phyloP scores from a whole-genome alignment of 2,329 filamentous ascomycete genomes.

The Aspergillus latus region DNA sequence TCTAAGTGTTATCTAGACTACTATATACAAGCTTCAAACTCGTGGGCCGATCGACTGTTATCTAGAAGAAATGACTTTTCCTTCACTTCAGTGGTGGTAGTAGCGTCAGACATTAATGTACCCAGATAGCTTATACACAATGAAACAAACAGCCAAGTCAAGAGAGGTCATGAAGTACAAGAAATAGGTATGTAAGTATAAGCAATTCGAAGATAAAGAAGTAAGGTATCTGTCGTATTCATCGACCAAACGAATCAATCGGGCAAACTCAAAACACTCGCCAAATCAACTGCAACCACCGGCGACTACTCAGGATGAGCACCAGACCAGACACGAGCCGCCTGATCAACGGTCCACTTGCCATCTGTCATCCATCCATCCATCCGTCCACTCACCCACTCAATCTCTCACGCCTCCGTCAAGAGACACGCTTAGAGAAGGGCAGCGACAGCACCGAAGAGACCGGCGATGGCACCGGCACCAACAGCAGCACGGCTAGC shows the following conservation, averaged over 20 bases:
- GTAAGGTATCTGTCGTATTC: slow-evolving; percentile 14
- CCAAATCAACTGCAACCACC: background rate
- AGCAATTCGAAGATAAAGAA: slow-evolving; percentile 4
- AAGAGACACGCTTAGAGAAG: slow-evolving; percentile 39
- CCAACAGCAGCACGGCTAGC: slow-evolving; percentile 50
- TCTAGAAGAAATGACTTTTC: background rate
- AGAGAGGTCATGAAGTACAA: background rate
- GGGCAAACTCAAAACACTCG: background rate
- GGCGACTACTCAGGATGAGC: background rate
- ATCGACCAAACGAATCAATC: slow-evolving; percentile 12
- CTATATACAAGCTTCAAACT: background rate
- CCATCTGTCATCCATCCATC: background rate
- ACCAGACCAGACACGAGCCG: background rate
- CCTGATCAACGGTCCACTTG: background rate
- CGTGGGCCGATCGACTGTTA: background rate
- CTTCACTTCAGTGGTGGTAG: background rate
- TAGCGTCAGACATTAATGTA: slow-evolving; percentile 8
- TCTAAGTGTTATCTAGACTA: slow-evolving; percentile 32
- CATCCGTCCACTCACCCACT: background rate
- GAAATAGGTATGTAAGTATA: background rate
- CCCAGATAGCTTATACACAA: slow-evolving; percentile 16
- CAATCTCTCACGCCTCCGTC: background rate
- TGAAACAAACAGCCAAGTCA: slow-evolving; percentile 9
- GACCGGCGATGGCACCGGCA: slow-evolving; percentile 51
- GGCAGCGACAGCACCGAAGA: slow-evolving; percentile 53